A percentile compares a stretch with the other conserved stretches of the same genome.
phyloP scores from a whole-genome alignment of 75 land plant species.

The Picea sitchensis region DNA sequence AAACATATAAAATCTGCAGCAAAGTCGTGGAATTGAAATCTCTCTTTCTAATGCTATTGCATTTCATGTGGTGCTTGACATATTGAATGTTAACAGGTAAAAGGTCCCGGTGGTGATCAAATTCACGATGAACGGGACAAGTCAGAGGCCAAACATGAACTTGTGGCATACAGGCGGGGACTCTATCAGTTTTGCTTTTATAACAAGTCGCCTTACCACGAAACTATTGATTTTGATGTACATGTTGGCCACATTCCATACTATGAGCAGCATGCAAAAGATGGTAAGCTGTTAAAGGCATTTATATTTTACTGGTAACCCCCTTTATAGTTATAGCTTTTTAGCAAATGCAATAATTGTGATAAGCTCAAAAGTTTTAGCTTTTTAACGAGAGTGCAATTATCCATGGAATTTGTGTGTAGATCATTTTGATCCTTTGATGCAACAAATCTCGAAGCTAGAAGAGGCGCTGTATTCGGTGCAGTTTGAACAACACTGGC shows the following conservation, averaged over 20 bases:
- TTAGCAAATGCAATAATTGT: not conserved
- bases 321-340: not conserved
- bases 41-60: conserved; percentile 2
- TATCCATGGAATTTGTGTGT: conserved; percentile 13
- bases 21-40: not conserved
- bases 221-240: conserved; percentile 87
- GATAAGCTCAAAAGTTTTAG: conserved; percentile 1
- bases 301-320: not conserved
- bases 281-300: conserved; percentile 44
- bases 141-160: conserved; percentile 68
- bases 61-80: conserved; percentile 1
- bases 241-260: conserved; percentile 59
- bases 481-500: conserved; percentile 95
- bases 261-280: conserved; percentile 77
- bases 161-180: conserved; percentile 53
- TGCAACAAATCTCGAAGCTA: conserved; percentile 71
- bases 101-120: conserved; percentile 70
- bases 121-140: conserved; percentile 63
- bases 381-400: not conserved
- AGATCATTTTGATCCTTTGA: conserved; percentile 81
- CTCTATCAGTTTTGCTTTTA: conserved; percentile 81
- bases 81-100: conserved; percentile 42
- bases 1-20: not conserved
- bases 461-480: conserved; percentile 81
- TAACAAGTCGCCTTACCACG: conserved; percentile 77